phyloP scores from a whole-genome alignment of 208 protist species.

The Porcisia hertigi region DNA sequence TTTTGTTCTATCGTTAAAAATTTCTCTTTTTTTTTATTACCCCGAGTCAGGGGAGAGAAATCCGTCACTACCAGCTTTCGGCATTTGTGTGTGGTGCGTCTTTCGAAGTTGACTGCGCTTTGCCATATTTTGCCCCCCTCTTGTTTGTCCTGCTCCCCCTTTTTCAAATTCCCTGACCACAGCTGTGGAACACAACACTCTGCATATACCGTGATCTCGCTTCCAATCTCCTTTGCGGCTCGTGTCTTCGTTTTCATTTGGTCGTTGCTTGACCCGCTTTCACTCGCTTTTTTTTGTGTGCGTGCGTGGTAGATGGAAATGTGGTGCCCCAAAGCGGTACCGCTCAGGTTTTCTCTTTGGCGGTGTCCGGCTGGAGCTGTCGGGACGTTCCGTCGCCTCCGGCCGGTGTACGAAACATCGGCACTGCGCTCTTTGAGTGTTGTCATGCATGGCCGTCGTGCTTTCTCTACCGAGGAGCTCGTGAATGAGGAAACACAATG shows the following conservation, averaged over 20 bases:
- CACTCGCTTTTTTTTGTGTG: constrained; percentile 3
- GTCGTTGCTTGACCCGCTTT: not conserved
- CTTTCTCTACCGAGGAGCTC: constrained; percentile 26
- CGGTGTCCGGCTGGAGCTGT: not conserved
- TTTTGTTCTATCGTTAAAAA: not conserved
- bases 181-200: not conserved
- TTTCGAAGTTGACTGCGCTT: constrained; percentile 1
- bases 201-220: not conserved
- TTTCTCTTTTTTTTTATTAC: not conserved
- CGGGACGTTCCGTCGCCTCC: not conserved
- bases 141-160: not conserved
- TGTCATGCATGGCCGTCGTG: not conserved
- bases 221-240: not conserved
- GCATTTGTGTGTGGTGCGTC: not conserved
- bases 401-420: not conserved
- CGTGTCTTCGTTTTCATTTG: no score
- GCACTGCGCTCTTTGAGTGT: not conserved
- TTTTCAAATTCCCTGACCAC: not conserved
- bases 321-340: not conserved
- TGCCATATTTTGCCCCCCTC: not conserved
- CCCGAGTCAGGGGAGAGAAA: not conserved
- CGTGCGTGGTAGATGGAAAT: constrained; percentile 2
- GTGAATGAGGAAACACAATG: constrained; percentile 37
- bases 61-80: not conserved
- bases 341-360: not conserved